A percentile compares a stretch with the other conserved stretches of the same genome.
phyloP scores from a whole-genome alignment of 2,329 filamentous ascomycete genomes.

The Whalleya microplaca region DNA sequence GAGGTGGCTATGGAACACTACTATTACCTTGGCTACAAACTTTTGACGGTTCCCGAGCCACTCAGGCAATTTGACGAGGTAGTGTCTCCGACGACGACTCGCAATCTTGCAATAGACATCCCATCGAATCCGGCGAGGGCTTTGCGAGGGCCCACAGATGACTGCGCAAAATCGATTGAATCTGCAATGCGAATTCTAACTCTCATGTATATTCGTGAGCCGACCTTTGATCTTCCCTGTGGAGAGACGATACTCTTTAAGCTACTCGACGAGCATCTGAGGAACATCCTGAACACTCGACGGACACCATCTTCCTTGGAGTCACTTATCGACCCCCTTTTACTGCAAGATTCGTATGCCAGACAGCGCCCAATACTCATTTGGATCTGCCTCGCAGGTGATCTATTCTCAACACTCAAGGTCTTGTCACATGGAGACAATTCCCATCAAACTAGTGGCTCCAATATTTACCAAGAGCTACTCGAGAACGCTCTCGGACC shows the following conservation, averaged over 20 bases:
- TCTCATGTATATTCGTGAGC: conserved; percentile 11
- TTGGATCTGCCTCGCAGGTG: conserved; percentile 11
- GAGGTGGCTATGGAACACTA: conserved; percentile 14
- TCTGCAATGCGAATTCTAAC: conserved; percentile 11
- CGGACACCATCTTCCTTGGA: background rate
- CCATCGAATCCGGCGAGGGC: background rate
- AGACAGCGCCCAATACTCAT: conserved; percentile 8
- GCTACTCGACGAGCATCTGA: background rate
- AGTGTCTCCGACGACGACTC: background rate
- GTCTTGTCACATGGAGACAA: background rate
- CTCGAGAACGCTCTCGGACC: conserved; percentile 1
- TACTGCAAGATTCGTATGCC: background rate
- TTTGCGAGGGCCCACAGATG: background rate
- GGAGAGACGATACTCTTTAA: conserved; percentile 1
- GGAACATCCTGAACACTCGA: background rate
- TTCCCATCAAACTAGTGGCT: background rate
- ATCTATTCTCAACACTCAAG: conserved; percentile 2
- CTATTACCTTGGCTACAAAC: conserved; percentile 8
- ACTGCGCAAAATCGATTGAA: conserved; percentile 7
- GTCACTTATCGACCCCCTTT: conserved; percentile 3
- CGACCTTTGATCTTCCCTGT: conserved; percentile 15
- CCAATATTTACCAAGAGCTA: conserved; percentile 1
- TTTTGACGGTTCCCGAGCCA: conserved; percentile 7
- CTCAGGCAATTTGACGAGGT: conserved; percentile 5
- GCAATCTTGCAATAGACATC: background rate